Percentiles rank a stretch among this genome's conserved stretches.
phyloP scores from a whole-genome alignment of 1,284 basidiomycete species.

The Rhodofomes roseus region DNA sequence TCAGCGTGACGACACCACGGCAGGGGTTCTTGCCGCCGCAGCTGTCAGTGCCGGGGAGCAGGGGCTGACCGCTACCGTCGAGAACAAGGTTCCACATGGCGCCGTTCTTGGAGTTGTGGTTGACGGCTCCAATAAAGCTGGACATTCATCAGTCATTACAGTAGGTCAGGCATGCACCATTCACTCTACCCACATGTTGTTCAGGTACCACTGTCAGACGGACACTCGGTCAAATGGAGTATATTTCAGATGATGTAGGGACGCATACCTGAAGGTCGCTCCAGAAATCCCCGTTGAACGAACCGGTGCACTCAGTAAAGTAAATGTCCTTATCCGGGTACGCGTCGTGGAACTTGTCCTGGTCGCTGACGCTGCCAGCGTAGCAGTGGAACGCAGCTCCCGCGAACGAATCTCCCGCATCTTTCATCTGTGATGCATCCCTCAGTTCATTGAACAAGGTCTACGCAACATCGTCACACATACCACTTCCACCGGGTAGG shows the following conservation, averaged over 20 bases:
- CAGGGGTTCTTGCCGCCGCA: conserved; percentile 53
- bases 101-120: conserved; percentile 44
- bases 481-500: conserved; percentile 46
- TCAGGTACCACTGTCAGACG: conserved; percentile 60
- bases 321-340: conserved; percentile 47
- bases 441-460: background rate
- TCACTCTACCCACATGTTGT: conserved; percentile 49
- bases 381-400: conserved; percentile 54
- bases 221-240: background rate
- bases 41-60: conserved; percentile 59
- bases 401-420: conserved; percentile 39
- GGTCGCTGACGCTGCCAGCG: conserved; percentile 34
- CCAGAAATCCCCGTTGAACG: conserved; percentile 66
- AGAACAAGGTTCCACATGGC: conserved; percentile 74
- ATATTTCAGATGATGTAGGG: background rate
- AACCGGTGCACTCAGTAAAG: conserved; percentile 49
- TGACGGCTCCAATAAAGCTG: conserved; percentile 41
- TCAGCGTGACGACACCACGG: conserved; percentile 63
- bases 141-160: conserved; percentile 41
- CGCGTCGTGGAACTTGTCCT: conserved; percentile 40
- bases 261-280: conserved; percentile 61
- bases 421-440: conserved; percentile 37
- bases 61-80: conserved; percentile 57
- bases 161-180: conserved; percentile 48
- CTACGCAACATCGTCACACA: background rate